Evolutionary conservation across 495 filamentous ascomycete species (phyloP).

Genomic region (Tuber aestivum): DNA sequence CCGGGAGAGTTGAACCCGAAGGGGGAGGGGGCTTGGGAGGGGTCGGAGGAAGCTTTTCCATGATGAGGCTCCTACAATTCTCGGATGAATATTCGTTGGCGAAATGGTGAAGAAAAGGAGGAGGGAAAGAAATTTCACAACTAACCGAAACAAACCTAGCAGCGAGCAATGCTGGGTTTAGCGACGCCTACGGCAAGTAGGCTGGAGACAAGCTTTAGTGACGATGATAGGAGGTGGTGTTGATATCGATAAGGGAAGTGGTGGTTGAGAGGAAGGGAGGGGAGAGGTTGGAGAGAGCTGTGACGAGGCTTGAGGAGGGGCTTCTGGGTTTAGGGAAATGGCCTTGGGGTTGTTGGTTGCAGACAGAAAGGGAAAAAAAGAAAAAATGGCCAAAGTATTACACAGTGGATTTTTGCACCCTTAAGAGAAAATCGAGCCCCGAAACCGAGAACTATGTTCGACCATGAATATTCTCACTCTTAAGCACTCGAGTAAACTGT

Average conservation of each 20-base stretch:
- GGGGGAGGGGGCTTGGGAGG: conserved; percentile 25
- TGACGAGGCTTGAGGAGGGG: conserved; percentile 1
- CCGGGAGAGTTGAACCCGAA: conserved; percentile 19
- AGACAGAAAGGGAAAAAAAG: neutral
- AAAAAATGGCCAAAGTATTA: neutral
- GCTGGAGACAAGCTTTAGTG: neutral
- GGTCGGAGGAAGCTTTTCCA: conserved; percentile 35
- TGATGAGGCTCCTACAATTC: conserved; percentile 3
- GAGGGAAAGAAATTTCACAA: neutral
- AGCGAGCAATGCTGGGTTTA: conserved; percentile 1
- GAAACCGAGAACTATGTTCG: neutral
- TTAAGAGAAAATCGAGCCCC: neutral
- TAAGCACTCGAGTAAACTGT: neutral
- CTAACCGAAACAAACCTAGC: conserved; percentile 1
- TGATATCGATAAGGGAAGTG: neutral
- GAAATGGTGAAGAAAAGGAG: neutral
- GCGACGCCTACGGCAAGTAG: neutral
- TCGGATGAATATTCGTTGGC: neutral
- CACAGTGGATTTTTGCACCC: neutral
- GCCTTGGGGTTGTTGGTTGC: neutral
- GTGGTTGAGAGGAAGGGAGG: neutral
- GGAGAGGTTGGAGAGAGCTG: conserved; percentile 1
- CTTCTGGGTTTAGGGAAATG: neutral
- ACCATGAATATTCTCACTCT: neutral
- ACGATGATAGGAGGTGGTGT: neutral